phyloP scores from a whole-genome alignment of 805 yeast genomes.

The Ogataea minuta region DNA sequence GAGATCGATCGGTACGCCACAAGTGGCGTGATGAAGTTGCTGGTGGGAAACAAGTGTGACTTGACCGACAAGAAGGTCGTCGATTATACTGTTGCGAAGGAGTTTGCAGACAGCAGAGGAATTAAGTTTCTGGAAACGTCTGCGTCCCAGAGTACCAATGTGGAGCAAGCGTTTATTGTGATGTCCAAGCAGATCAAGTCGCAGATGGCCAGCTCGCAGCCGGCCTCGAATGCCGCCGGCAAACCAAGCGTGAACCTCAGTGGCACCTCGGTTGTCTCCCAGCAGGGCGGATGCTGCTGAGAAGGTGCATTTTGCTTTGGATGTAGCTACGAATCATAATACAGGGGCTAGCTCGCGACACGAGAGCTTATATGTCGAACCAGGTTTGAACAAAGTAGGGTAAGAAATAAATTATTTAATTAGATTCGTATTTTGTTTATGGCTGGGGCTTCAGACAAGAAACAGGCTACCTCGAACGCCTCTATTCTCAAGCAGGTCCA shows the following conservation, averaged over 20 bases:
- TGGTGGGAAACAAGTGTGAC: conserved; percentile 97
- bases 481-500: conserved; percentile 34
- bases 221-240: conserved; percentile 38
- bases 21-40: conserved; percentile 91
- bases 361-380: conserved; percentile 5
- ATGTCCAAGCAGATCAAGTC: conserved; percentile 99
- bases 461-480: conserved; percentile 33
- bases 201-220: conserved; percentile 73
- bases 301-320: conserved; percentile 1
- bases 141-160: conserved; percentile 92
- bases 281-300: conserved; percentile 50
- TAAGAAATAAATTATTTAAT: conserved; percentile 4
- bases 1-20: conserved; percentile 98
- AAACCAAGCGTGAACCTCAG: conserved; percentile 70
- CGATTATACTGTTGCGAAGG: conserved; percentile 94
- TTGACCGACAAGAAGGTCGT: conserved; percentile 91
- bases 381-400: conserved; percentile 9
- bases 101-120: conserved; percentile 92
- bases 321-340: conserved; percentile 12
- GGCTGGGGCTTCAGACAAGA: conserved; percentile 41
- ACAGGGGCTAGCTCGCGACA: conserved; percentile 5
- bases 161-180: conserved; percentile 96
- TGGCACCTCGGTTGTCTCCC: conserved; percentile 57
- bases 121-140: conserved; percentile 96
- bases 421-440: conserved; percentile 15